Evolutionary conservation across 2,329 filamentous ascomycete genomes (phyloP), one percentile per base, ranked within the genome.

Genomic region (Paecilomyces niveus): DNA sequence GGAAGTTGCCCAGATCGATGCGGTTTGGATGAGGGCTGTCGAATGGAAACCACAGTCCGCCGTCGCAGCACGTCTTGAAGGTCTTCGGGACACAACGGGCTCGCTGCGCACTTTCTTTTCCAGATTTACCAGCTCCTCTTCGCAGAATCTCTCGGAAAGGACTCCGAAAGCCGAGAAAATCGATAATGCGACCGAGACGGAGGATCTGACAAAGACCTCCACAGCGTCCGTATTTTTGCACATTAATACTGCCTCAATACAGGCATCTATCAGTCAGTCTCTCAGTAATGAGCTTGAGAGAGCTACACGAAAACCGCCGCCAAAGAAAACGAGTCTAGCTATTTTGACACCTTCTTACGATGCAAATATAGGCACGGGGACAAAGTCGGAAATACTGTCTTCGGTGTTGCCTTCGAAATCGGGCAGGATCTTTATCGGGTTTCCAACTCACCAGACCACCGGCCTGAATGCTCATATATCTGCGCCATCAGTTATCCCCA

Each of bases 391-490:
- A 69, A 86, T 99, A 7, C 97, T 99, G 72, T 85, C 89, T 1
- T 94, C 92, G 1, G 92, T 99, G 0, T 76, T 97, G 4, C 94
- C 94, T 2, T 91, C 85, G 58, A 95, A 92, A 72, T 89, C 90
- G 65, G 94, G 94, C 6, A 87, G 90, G 56, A 89, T 99, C 57
- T 99, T 97, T 68, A 99, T 99, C 68, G 94, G 94, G 0, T 99
- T 99, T 69, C 93, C 94, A 2, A 99, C 94, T 1, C 92, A 93
- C 65, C 94, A 99, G 76, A 99, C 94, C 0, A 99, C 95, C 0
- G 94, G 93, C 57, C 86, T 93, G 29, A 89, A 93, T 15, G 89
- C 95, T 70, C 94, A 99, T 72, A 89, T 99, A 31, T 97, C 93
- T 11, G 94, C 94, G 0, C 94, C 92, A 1, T 97, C 93, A 0